Evolutionary conservation across 2,329 filamentous ascomycete species (phyloP), one percentile per base, ranked within the genome.

Genomic region (Colletotrichum shisoi): DNA sequence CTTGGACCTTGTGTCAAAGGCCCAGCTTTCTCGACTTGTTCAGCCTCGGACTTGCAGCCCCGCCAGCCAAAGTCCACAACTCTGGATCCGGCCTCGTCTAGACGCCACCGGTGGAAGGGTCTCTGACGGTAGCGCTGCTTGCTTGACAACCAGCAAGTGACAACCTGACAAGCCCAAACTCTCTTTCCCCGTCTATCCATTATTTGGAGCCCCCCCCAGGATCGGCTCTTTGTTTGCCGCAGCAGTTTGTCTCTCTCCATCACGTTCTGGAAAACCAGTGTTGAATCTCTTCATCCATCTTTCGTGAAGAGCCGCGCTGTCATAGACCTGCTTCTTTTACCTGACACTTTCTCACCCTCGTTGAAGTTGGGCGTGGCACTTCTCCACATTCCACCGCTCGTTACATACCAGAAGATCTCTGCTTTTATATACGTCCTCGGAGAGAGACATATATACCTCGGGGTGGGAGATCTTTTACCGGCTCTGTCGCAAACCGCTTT

Each of bases 41-140:
- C 42, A 52, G 49, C 37, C 44, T 65, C 44, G 45, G 44, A 44
- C 44, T 37, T 51, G 44, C 42, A 65, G 37, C 62, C 37, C 56
- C 42, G 49, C 49, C 56, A 37, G 49, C 49, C 48, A 54, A 61
- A 46, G 53, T 51, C 34, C 24, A 12, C 21, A 15, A 27, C 21
- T 65, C 65, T 68, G 27, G 39, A 60, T 68, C 61, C 65, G 65
- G 54, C 17, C 54, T 64, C 61, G 61, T 24, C 8, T 19, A 27
- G 24, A 40, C 27, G 48, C 40, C 42, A 11, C 6, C 40, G 13
- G 13, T 48, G 31, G 44, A 48, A 9, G 34, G 31, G 45, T 59
- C 44, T 59, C 44, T 59, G 44, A 37, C 17, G n/a, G 27, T 39
- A 19, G 45, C 34, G 11, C 45, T 17, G 45, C 34, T 59, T 59